Conservation (phyloP, 2,329 filamentous ascomycete genomes). For the Talaromyces sp. region DNA sequence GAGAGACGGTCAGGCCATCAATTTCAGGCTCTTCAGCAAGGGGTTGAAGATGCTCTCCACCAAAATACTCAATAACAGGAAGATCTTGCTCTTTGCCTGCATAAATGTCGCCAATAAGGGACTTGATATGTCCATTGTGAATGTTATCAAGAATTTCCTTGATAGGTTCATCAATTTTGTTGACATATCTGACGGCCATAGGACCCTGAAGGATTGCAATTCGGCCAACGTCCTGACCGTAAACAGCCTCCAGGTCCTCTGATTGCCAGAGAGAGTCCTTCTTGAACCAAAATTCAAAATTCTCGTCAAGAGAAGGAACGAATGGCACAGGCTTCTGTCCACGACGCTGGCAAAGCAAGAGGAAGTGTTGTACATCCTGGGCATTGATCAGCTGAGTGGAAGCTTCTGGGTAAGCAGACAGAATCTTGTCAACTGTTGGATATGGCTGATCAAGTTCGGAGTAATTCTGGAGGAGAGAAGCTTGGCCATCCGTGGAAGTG, state of each 20-base stretch:
- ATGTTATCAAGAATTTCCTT: slow-evolving; percentile 91
- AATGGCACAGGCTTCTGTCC: slow-evolving; percentile 97
- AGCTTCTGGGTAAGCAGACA: slow-evolving; percentile 80
- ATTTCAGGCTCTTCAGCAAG: slow-evolving; percentile 69
- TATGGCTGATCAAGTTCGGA: slow-evolving; percentile 82
- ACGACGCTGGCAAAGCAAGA: slow-evolving; percentile 84
- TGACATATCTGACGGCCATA: slow-evolving; percentile 87
- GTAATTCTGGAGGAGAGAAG: slow-evolving; percentile 85
- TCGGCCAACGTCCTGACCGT: slow-evolving; percentile 90
- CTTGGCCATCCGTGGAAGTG: slow-evolving; percentile 65
- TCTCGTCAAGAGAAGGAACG: slow-evolving; percentile 90
- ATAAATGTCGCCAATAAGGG: slow-evolving; percentile 77
- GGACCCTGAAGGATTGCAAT: slow-evolving; percentile 96
- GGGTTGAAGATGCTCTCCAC: slow-evolving; percentile 73
- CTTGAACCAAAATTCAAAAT: slow-evolving; percentile 99
- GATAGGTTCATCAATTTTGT: slow-evolving; percentile 84
- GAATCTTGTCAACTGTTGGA: slow-evolving; percentile 70
- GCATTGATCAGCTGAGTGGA: slow-evolving; percentile 92
- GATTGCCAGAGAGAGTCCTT: slow-evolving; percentile 99
- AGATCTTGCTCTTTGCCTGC: slow-evolving; percentile 68
- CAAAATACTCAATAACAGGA: slow-evolving; percentile 90
- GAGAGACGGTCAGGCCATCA: slow-evolving; percentile 79
- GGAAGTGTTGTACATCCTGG: slow-evolving; percentile 95
- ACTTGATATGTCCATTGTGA: slow-evolving; percentile 80
- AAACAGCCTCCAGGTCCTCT: slow-evolving; percentile 92